Conservation (phyloP, 768 basidiomycete species). For the Hericium coralloides region DNA sequence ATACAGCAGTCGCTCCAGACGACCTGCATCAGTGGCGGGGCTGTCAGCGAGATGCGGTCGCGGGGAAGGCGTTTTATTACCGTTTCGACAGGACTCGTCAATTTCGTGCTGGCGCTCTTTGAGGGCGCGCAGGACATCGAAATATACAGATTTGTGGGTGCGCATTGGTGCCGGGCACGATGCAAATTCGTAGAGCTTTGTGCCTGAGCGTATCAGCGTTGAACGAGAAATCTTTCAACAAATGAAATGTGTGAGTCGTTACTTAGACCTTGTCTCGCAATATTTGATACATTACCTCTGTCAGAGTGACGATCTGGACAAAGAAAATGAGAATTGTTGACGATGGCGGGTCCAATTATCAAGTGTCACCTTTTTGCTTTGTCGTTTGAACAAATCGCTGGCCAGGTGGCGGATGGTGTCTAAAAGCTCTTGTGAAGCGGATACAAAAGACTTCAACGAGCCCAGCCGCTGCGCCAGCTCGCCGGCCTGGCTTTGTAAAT, state of each 20-base stretch:
- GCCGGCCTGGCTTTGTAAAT: constrained; percentile 11
- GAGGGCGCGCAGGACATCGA: constrained; percentile 13
- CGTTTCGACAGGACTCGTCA: constrained; percentile 7
- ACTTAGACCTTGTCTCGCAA: background rate
- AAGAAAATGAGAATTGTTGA: background rate
- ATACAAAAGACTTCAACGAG: constrained; percentile 8
- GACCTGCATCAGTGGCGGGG: constrained; percentile 3
- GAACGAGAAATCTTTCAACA: constrained; percentile 12
- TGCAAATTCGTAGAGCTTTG: constrained; percentile 12
- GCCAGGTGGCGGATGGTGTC: constrained; percentile 6
- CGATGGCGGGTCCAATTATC: too few relatives aligned
- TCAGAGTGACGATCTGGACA: constrained; percentile 12
- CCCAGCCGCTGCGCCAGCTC: constrained; percentile 10
- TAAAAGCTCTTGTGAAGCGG: constrained; percentile 14
- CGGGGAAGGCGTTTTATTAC: constrained; percentile 1
- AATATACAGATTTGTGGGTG: constrained; percentile 12
- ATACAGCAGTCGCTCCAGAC: constrained; percentile 9
- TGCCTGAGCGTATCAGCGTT: constrained; percentile 11
- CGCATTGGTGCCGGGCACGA: constrained; percentile 8
- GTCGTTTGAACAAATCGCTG: constrained; percentile 9
- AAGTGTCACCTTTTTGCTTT: constrained; percentile 12
- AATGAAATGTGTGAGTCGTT: too few relatives aligned
- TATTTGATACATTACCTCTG: constrained; percentile 11
- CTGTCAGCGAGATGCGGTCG: background rate
- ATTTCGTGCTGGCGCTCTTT: constrained; percentile 9